A percentile compares a stretch with the other conserved stretches of the same genome.
phyloP scores from a whole-genome alignment of 441 rosid species.

The Populus hybrid region DNA sequence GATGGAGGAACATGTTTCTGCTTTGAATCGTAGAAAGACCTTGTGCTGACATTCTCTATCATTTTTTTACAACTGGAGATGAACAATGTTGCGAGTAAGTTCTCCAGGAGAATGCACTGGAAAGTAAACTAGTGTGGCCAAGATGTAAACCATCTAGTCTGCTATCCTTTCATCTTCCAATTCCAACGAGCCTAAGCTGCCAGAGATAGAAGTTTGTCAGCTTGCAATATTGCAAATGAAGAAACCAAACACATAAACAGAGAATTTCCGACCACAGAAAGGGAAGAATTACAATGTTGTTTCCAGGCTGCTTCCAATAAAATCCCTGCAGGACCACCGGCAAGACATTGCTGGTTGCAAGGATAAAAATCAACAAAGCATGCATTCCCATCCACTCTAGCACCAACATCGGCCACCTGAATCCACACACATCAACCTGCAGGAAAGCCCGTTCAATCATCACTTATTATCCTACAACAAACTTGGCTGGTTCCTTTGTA shows the following conservation, averaged over 20 bases:
- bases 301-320: slow-evolving; percentile 66
- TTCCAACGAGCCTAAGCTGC: slow-evolving; percentile 49
- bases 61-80: neutral
- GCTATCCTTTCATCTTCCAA: slow-evolving; percentile 33
- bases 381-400: slow-evolving; percentile 86
- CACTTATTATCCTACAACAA: neutral
- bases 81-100: neutral
- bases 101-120: neutral
- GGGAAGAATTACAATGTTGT: slow-evolving; percentile 54
- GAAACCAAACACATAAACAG: too few species aligned
- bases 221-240: neutral
- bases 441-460: neutral
- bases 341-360: slow-evolving; percentile 63
- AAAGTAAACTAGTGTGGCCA: neutral
- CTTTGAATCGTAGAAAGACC: neutral
- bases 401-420: slow-evolving; percentile 34
- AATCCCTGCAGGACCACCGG: slow-evolving; percentile 69
- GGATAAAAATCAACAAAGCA: slow-evolving; percentile 55
- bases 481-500: neutral
- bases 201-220: slow-evolving; percentile 9
- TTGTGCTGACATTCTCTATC: neutral
- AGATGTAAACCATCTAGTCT: neutral
- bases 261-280: neutral
- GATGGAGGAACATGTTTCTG: neutral
- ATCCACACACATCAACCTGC: slow-evolving; percentile 69